Conservation (phyloP, 2,329 filamentous ascomycete species). For the Exophiala phaeomuriformis region DNA sequence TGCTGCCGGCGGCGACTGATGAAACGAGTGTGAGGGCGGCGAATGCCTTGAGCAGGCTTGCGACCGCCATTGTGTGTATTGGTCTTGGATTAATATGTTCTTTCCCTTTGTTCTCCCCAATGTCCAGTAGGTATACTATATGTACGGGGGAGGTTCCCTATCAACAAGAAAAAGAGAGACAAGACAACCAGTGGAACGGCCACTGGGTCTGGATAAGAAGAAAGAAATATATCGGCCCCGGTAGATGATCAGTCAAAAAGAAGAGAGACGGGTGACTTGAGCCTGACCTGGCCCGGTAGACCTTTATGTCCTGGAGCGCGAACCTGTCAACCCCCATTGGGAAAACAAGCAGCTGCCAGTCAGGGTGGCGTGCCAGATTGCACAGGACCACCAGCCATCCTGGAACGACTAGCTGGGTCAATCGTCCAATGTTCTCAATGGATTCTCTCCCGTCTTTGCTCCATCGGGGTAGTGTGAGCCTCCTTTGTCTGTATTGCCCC, state of each 20-base stretch:
- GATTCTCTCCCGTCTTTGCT: not conserved
- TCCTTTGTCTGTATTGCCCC: constrained; percentile 2
- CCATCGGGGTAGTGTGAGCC: constrained; percentile 16
- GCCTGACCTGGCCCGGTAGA: not conserved
- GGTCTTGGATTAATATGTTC: not conserved
- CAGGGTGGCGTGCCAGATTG: constrained; percentile 6
- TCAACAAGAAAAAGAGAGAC: constrained; percentile 11
- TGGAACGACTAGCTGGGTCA: constrained; percentile 3
- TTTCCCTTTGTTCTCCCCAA: not conserved
- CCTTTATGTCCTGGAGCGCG: not conserved
- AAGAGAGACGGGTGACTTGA: not conserved
- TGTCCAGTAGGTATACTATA: not conserved
- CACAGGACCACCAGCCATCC: constrained; percentile 17
- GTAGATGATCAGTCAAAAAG: constrained; percentile 5
- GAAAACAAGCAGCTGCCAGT: not conserved
- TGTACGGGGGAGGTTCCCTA: constrained; percentile 1
- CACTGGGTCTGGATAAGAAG: constrained; percentile 1
- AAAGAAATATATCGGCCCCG: not conserved
- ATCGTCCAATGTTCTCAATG: not conserved
- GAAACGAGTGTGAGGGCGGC: constrained; percentile 21
- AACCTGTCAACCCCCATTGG: not conserved
- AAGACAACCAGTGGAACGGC: not conserved
- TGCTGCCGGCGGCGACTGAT: constrained; percentile 11
- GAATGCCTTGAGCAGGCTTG: constrained; percentile 12
- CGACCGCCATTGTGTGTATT: constrained; percentile 13